These are phyloP conservation scores for Gryganskiella cystojenkinii DNA, from an alignment of 192 early-diverging fungal species.

Conservation along the genomic window DNA sequence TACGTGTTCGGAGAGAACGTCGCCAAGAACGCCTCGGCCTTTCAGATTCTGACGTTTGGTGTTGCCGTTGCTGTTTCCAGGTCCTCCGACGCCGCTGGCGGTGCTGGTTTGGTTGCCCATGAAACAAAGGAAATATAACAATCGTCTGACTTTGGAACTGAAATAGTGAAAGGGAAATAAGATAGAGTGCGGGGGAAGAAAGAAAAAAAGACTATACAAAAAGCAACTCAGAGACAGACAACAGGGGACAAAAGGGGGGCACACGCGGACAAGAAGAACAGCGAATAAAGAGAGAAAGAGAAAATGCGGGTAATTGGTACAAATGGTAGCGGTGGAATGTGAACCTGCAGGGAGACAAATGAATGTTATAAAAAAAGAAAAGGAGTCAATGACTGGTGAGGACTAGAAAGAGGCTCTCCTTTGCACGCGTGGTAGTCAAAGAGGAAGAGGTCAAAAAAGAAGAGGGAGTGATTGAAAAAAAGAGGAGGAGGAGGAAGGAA, in stretches of 20 bases:
- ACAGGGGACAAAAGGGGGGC: background rate
- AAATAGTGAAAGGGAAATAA: constrained; percentile 3
- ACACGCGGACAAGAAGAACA: background rate
- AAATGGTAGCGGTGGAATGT: background rate
- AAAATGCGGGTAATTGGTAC: background rate
- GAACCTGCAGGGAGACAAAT: background rate
- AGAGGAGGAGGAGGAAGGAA: background rate
- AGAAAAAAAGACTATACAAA: background rate
- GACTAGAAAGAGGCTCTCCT: constrained; percentile 1
- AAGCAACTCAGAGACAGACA: too few relatives aligned
- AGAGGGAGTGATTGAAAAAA: background rate
- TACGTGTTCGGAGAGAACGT: too few relatives aligned
- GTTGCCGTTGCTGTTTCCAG: too few relatives aligned
- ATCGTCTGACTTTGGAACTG: background rate
- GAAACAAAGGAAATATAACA: too few relatives aligned
- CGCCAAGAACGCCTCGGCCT: too few relatives aligned
- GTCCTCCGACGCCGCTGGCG: too few relatives aligned
- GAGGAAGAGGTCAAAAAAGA: background rate
- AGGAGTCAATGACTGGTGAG: background rate
- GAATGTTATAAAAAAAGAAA: background rate
- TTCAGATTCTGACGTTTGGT: too few relatives aligned
- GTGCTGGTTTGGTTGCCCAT: constrained; percentile 43
- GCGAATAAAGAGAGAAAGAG: background rate
- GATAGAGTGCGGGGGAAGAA: background rate
- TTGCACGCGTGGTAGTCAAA: background rate